Conservation (phyloP, 768 basidiomycete species). For the Naganishia vishniacii region DNA sequence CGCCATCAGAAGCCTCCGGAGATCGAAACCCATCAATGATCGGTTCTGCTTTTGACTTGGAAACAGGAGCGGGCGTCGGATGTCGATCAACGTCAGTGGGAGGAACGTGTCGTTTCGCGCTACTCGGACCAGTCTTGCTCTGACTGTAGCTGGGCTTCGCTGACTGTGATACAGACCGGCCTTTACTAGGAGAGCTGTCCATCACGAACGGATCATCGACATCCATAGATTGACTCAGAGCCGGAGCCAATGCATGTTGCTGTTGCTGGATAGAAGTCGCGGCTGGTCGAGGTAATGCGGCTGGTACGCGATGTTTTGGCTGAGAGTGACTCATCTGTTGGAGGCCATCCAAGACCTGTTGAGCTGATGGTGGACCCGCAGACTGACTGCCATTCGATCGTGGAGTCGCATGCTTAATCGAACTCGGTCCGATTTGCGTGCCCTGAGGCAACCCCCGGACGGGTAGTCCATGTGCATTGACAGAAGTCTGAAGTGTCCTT, state of each 20-base stretch:
- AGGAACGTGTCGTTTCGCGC: background rate
- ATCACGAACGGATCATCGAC: background rate
- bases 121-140: background rate
- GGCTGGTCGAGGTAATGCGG: background rate
- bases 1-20: slow-evolving; percentile 35
- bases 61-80: background rate
- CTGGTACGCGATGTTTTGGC: too few species aligned
- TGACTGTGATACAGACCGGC: background rate
- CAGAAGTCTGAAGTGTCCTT: background rate
- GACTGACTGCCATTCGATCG: background rate
- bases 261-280: background rate
- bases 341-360: slow-evolving; percentile 1
- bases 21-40: slow-evolving; percentile 31
- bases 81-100: too few species aligned
- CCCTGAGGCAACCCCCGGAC: background rate
- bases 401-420: background rate
- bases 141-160: background rate
- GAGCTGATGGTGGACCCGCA: background rate
- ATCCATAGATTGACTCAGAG: background rate
- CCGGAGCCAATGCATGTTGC: too few species aligned
- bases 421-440: background rate
- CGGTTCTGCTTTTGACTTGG: background rate
- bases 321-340: slow-evolving; percentile 4
- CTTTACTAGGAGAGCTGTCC: slow-evolving; percentile 13
- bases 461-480: slow-evolving; percentile 4